A percentile compares a stretch with the other conserved stretches of the same genome.
Conservation (phyloP, 2,329 filamentous ascomycete species). For the Microdochium nivale region DNA sequence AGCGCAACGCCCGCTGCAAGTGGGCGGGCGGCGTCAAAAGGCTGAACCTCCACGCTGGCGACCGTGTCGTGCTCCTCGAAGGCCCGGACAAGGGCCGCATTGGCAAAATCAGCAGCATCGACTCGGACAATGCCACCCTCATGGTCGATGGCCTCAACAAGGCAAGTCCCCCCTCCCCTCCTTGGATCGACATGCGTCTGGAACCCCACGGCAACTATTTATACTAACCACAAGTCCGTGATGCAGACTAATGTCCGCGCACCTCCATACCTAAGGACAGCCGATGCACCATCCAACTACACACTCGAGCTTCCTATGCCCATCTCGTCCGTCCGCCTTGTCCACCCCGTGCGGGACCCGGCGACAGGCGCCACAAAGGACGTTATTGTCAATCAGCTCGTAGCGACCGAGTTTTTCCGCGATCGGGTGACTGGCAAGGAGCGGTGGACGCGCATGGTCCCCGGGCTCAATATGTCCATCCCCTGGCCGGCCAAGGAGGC, state of each 20-base stretch:
- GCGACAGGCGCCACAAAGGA: conserved; percentile 59
- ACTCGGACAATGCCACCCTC: conserved; percentile 45
- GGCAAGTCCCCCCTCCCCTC: conserved; percentile 37
- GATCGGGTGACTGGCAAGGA: conserved; percentile 40
- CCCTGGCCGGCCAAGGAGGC: conserved; percentile 61
- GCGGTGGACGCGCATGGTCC: conserved; percentile 51
- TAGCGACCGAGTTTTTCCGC: conserved; percentile 38
- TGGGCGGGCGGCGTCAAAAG: conserved; percentile 48
- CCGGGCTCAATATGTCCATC: conserved; percentile 63
- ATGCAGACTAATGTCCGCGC: conserved; percentile 28
- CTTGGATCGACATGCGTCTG: too few relatives aligned
- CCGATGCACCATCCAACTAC: conserved; percentile 29
- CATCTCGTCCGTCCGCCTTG: conserved; percentile 68
- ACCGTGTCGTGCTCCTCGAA: conserved; percentile 74
- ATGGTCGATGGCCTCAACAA: conserved; percentile 53
- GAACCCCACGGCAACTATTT: neutral
- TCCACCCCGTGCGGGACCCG: conserved; percentile 64
- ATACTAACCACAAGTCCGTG: conserved; percentile 4
- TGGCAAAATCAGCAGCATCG: conserved; percentile 55
- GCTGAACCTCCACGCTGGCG: conserved; percentile 57
- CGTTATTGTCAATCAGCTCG: conserved; percentile 66
- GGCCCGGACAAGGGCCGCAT: conserved; percentile 80
- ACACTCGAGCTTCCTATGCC: conserved; percentile 49
- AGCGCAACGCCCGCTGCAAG: conserved; percentile 25
- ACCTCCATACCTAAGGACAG: conserved; percentile 27